Evolutionary conservation across 2,329 filamentous ascomycete genomes (phyloP), one percentile per base, ranked within the genome.

Genomic region (Neonectria faginata): DNA sequence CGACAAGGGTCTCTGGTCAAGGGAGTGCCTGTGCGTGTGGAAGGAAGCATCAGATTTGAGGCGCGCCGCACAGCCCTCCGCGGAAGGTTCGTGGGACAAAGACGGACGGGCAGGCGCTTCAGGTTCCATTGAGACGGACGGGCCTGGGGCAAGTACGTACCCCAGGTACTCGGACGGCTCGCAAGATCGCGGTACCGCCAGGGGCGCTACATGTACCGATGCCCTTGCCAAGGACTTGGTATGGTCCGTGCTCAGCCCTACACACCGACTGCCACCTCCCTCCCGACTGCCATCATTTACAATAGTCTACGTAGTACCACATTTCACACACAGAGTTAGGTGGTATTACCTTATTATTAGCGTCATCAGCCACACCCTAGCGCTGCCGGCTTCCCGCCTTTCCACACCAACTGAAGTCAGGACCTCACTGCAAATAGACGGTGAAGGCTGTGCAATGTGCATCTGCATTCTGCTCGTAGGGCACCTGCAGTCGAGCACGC

Each of bases 231-330:
- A 44, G 62, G 61, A 66, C 65, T 39, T 66, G 45, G 31, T 44
- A 47, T 64, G 60, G 67, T 58, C 70, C 63, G 67, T 72, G 72
- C 72, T 74, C 72, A 74, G 72, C 72, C 72, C 72, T 74, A 74
- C 66, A 68, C 63, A 61, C 64, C 69, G 64, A 64, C 62, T 65
- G 25, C 25, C 25, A 25, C 63, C 64, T 55, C 14, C 5, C 6
- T 8, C 27, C 64, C 69, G 62, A 64, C 62, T 65, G 25, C 25
- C 25, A 25, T 6, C 25, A 25, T 25, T 25, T 5, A 25, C 25
- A 25, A 3, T 5, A 25, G 25, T 25, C 25, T 25, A 25, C 25
- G 5, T 25, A 29, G 29, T 29, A 29, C 29, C 29, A 39, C 54
- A 57, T 16, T 31, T 50, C n/a, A 33, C 47, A 41, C n/a, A 31